Evolutionary conservation across 208 protist species (phyloP), one percentile per base, ranked within the genome.

Genomic region (Wallacemonas sp.): DNA sequence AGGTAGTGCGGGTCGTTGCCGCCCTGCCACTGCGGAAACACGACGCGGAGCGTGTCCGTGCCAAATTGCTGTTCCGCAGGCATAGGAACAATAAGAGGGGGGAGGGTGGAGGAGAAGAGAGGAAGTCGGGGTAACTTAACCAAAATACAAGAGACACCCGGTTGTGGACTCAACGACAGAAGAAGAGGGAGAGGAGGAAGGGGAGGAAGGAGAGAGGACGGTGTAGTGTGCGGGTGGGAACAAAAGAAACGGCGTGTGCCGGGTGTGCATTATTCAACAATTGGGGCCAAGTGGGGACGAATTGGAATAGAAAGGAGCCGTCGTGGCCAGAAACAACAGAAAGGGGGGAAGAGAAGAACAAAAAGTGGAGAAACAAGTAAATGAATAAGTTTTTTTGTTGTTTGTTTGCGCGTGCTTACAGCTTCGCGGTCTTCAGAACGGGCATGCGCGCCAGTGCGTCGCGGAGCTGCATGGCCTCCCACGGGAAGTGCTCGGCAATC

Each of bases 11-110:
- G 67, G 33, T 74, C 61, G 59, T 65, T 65, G 52, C 74, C 74
- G 25, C 74, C 74, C 65, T 79, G 74, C 74, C 74, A 79, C 68
- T 65, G 70, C 26, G 74, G 74, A 12, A 71, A 50, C 41, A 69
- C 63, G 3, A 79, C 50, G 5, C 68, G 62, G 16, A 79, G 44
- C 14, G 65, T 66, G 46, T 69, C 52, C 20, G 52, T 59, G 7
- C 29, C 29, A n/a, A 59, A 59, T 39, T 59, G 52, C 0, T 25
- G 52, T 39, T 3, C 31, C 4, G 26, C 26, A n/a, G 49, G 49
- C 49, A 57, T 57, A 4, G n/a, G 11, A 50, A 50, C 8, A 1
- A 22, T 10, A 50, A 50, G n/a, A 50, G 22, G n/a, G n/a, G 16
- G 22, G n/a, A 50, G 22, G 44, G 49, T 8, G 8, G 49, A 57